phyloP scores from a whole-genome alignment of 306 rosid species.

The Vicia villosa region DNA sequence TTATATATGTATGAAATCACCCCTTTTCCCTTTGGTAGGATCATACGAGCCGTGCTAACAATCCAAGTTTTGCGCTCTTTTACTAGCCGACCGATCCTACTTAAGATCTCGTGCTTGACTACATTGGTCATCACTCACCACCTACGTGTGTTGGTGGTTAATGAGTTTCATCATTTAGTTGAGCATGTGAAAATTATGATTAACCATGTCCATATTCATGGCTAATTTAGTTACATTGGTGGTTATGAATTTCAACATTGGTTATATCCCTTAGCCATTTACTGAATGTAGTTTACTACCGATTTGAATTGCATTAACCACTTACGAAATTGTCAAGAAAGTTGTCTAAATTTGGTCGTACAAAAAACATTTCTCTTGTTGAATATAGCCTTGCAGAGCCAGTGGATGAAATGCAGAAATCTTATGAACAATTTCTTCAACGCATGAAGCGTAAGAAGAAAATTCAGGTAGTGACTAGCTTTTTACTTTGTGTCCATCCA shows the following conservation, averaged over 20 bases:
- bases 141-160: neutral
- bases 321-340: neutral
- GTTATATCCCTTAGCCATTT: neutral
- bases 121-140: neutral
- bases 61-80: too few species aligned
- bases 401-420: conserved; percentile 66
- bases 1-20: too few species aligned
- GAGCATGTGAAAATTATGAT: neutral
- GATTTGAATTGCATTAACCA: neutral
- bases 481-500: neutral
- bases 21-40: too few species aligned
- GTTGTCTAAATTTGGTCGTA: neutral
- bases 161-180: neutral
- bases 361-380: neutral
- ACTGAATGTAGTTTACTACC: neutral
- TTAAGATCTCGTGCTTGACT: too few species aligned
- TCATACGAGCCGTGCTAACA: too few species aligned
- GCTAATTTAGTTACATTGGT: neutral
- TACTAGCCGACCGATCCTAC: too few species aligned
- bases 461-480: conserved; percentile 52
- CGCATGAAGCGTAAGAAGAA: conserved; percentile 64
- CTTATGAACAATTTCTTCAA: conserved; percentile 82
- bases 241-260: neutral
- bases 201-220: neutral
- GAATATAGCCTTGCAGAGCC: conserved; percentile 89